Conservation (phyloP, 2,329 filamentous ascomycete species). For the Fusarium sp. region DNA sequence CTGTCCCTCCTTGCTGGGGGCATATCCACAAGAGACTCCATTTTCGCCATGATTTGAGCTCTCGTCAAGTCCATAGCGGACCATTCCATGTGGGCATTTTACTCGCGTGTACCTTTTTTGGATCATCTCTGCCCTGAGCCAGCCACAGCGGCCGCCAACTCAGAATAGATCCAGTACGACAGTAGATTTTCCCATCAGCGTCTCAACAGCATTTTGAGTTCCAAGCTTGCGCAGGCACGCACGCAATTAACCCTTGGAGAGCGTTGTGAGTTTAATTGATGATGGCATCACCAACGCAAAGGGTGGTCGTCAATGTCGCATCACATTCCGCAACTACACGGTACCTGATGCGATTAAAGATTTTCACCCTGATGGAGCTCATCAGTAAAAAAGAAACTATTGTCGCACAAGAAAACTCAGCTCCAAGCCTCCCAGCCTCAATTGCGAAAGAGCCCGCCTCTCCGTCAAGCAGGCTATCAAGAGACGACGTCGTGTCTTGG, state of each 20-base stretch:
- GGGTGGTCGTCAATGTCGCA: neutral
- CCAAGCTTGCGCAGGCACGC: slow-evolving; percentile 22
- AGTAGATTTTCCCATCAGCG: neutral
- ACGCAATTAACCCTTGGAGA: neutral
- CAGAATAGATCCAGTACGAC: neutral
- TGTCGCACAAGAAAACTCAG: slow-evolving; percentile 20
- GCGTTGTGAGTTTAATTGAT: slow-evolving; percentile 7
- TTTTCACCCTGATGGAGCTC: neutral
- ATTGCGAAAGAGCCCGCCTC: neutral
- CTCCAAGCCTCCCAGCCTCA: slow-evolving; percentile 26
- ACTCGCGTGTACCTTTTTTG: neutral
- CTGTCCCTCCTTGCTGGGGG: neutral
- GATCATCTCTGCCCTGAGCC: neutral
- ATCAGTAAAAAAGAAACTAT: neutral
- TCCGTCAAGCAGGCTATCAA: neutral
- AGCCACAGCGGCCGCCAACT: slow-evolving; percentile 1
- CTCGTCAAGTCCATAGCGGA: neutral
- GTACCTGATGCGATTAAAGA: neutral
- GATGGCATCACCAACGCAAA: slow-evolving; percentile 1
- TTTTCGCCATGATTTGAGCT: slow-evolving; percentile 23
- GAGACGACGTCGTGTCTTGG: neutral
- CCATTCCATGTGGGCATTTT: neutral
- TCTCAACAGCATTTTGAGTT: slow-evolving; percentile 22
- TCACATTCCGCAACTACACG: neutral
- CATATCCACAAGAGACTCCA: slow-evolving; percentile 24